phyloP scores from a whole-genome alignment of 2,329 filamentous ascomycete species.

The Paramyrothecium roridum region DNA sequence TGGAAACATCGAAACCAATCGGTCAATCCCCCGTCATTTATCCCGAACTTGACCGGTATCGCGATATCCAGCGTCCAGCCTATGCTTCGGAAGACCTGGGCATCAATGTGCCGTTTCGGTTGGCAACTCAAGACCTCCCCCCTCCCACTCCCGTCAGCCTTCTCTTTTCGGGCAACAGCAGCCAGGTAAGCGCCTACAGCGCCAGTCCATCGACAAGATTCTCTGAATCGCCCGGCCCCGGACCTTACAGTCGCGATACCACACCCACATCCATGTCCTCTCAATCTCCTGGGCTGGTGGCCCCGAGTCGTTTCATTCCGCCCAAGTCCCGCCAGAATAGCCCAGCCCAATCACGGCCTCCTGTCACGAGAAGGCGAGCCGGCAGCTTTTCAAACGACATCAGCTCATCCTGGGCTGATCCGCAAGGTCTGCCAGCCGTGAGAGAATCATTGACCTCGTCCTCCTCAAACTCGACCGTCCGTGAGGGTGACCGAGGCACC shows the following conservation, averaged over 20 bases:
- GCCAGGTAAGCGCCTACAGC: constrained; percentile 57
- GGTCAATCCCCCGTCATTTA: constrained; percentile 46
- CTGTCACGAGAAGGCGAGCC: constrained; percentile 55
- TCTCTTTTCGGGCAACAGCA: constrained; percentile 58
- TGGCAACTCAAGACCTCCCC: constrained; percentile 64
- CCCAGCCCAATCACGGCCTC: constrained; percentile 54
- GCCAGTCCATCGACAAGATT: constrained; percentile 73
- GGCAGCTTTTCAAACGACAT: constrained; percentile 51
- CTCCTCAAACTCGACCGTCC: constrained; percentile 67
- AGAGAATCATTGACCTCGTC: constrained; percentile 70
- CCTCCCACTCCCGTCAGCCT: constrained; percentile 54
- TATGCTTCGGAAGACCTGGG: constrained; percentile 27
- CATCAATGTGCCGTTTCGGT: constrained; percentile 49
- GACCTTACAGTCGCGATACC: constrained; percentile 71
- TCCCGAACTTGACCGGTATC: constrained; percentile 61
- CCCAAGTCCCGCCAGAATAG: constrained; percentile 52
- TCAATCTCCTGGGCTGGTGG: constrained; percentile 63
- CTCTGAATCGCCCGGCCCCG: constrained; percentile 67
- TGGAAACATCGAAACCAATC: constrained; percentile 34
- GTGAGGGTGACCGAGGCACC: constrained; percentile 40
- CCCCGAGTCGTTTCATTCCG: constrained; percentile 40
- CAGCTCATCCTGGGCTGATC: constrained; percentile 43
- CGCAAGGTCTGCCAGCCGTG: constrained; percentile 60
- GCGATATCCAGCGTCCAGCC: constrained; percentile 38
- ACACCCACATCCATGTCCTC: constrained; percentile 77